Base-by-base conservation (phyloP, 2,329 filamentous ascomycete genomes). In the Westerdykella ornata region DNA sequence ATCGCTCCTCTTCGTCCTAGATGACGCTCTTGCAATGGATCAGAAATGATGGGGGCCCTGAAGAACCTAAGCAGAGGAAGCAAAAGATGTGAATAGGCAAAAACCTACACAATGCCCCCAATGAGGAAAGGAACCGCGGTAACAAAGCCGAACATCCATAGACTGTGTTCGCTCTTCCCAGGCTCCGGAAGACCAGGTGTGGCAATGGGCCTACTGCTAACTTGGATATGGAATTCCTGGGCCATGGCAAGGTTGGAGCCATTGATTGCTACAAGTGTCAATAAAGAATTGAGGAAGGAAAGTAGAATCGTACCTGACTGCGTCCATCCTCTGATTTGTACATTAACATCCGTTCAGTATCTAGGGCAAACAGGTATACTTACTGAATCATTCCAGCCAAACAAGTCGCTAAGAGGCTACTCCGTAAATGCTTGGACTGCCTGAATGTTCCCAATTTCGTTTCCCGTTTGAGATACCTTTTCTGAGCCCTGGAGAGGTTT, bases 121-220 rank as follows among this genome's bases (percentile, higher is more conserved):
- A 32, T 32, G 12, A 55, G 39, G 17, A 52, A 42, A 2, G 51
- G 51, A 30, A 53, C 50, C 0, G 52, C 52, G 13, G 52, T 55
- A 18, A 55, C 38, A 49, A 53, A 52, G 13, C 49, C 52, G 15
- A 55, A 52, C 4, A 37, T 48, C 51, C 52, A 53, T 8, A 53
- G 5, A 32, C 15, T 13, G 12, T n/a, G 30, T 32, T n/a, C 30
- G 13, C 5, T 22, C 20, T 22, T 22, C 9, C 20, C 20, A 22
- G 20, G 20, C 9, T 22, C 5, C 5, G 20, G 9, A 22, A 22
- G 9, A 5, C 5, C 20, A 22, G 20, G 20, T 22, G 5, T 5
- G 20, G 5, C 20, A 22, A 22, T 22, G 5, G 5, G 9, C 20
- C 20, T 22, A 22, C 9, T 22, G 20, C 20, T 9, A 9, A 9